Evolutionary conservation across 2,329 filamentous ascomycete genomes (phyloP), one percentile per base, ranked within the genome.

Genomic region (Cadophora sp.): DNA sequence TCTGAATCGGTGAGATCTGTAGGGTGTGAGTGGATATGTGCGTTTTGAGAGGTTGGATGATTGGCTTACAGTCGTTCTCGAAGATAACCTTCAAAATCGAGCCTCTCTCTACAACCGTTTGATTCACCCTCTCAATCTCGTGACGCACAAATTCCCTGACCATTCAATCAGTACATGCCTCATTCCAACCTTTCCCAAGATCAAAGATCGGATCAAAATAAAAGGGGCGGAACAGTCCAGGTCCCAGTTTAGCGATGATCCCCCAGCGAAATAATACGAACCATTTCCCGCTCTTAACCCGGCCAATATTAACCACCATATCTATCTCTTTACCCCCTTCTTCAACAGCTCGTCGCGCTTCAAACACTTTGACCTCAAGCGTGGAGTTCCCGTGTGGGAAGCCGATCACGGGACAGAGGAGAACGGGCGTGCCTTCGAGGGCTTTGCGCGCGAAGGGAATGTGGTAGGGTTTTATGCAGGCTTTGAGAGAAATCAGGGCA

Each of bases 241-340:
- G 11, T 5, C 31, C 5, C 5, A 34, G 31, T 6, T 5, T 11
- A 34, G 11, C 5, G 31, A 11, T 6, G 11, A 34, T 34, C 11
- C 31, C 11, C 31, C 5, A 11, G 11, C 31, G 5, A 34, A 34
- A 34, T 5, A 34, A 34, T 11, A 34, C 31, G 31, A 34, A 34
- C 31, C 86, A 89, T 34, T 89, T 84, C 0, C 81, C 83, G 19
- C 84, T 79, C 0, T 88, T 81, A 0, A 81, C 86, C 71, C 89
- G 88, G 40, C 87, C 87, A 12, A 89, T 76, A 67, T 90, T 89
- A 70, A 89, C 79, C 1, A 89, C 86, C 83, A 89, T 85, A 74
- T 89, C 87, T 27, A 89, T 83, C 74, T 89, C 87, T 0, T 77
- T 71, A 0, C 82, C 86, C 1, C 86, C 87, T 0, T 80, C 80